Percentiles rank a stretch among this genome's conserved stretches.
These are phyloP conservation scores for Dothiorella sarmentorum DNA, from an alignment of 2,329 filamentous ascomycete genomes.

Conservation along the genomic window DNA sequence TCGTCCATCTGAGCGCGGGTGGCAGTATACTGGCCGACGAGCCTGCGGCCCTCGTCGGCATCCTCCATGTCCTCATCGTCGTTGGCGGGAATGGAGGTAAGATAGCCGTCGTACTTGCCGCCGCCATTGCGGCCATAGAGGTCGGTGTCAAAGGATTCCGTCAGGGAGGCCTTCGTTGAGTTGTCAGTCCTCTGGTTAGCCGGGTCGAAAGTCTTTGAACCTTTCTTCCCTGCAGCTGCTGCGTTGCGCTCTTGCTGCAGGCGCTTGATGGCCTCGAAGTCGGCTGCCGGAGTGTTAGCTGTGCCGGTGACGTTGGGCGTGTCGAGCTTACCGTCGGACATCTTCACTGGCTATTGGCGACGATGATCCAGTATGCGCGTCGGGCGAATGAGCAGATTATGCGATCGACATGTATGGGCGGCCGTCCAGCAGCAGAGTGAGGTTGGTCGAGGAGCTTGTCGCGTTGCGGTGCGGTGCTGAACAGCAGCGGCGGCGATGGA, in stretches of 20 bases:
- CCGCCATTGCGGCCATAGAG: slow-evolving; percentile 76
- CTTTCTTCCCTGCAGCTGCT: slow-evolving; percentile 71
- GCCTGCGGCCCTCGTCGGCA: slow-evolving; percentile 63
- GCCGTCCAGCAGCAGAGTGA: not conserved
- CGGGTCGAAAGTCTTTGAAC: slow-evolving; percentile 74
- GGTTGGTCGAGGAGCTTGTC: not conserved
- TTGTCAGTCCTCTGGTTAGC: slow-evolving; percentile 77
- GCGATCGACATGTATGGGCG: slow-evolving; percentile 16
- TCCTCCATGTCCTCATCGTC: slow-evolving; percentile 81
- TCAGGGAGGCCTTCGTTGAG: slow-evolving; percentile 87
- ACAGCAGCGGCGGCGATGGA: slow-evolving; percentile 5
- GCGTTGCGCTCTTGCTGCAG: slow-evolving; percentile 92
- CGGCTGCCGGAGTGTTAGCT: slow-evolving; percentile 48
- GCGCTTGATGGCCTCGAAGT: slow-evolving; percentile 83
- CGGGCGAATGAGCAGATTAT: not conserved
- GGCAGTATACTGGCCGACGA: slow-evolving; percentile 95
- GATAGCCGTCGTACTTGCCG: slow-evolving; percentile 86
- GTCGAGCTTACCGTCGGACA: slow-evolving; percentile 33
- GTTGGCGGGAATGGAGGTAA: slow-evolving; percentile 77
- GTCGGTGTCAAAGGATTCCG: slow-evolving; percentile 80
- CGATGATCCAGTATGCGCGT: slow-evolving; percentile 14
- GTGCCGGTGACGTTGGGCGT: not conserved
- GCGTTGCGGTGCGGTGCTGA: not conserved
- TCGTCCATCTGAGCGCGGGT: slow-evolving; percentile 90
- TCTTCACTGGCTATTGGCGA: slow-evolving; percentile 20